Evolutionary conservation across 2,329 filamentous ascomycete species (phyloP).

Genomic region (Hypoxylon sp.): DNA sequence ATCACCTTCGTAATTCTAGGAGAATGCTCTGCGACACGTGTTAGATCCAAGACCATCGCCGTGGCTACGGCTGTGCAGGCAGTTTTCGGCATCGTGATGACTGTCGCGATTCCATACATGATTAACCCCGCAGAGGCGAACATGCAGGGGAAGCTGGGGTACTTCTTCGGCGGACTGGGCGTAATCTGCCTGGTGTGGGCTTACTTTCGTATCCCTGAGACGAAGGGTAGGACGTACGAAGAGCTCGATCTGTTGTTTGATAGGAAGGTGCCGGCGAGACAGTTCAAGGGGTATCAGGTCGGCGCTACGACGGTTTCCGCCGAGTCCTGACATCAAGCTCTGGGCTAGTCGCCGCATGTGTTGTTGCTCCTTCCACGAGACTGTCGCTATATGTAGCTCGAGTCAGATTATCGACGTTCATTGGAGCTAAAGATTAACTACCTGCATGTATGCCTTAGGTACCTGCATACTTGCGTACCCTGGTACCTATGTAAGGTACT

Average conservation of each 20-base stretch:
- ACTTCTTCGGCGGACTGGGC: slow-evolving; percentile 57
- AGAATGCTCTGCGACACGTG: slow-evolving; percentile 60
- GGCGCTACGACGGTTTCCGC: slow-evolving; percentile 34
- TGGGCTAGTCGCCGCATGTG: no score
- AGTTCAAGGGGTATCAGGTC: slow-evolving; percentile 51
- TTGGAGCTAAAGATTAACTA: no score
- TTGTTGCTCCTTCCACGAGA: no score
- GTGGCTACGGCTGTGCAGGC: slow-evolving; percentile 59
- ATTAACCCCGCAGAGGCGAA: slow-evolving; percentile 59
- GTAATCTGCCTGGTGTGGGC: slow-evolving; percentile 55
- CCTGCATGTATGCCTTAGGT: no score
- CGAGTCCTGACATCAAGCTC: slow-evolving; percentile 27
- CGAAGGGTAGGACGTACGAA: slow-evolving; percentile 51
- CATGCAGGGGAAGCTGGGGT: slow-evolving; percentile 58
- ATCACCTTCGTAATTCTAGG: slow-evolving; percentile 67
- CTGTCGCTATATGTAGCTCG: no score
- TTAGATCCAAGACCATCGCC: slow-evolving; percentile 60
- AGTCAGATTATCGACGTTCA: no score
- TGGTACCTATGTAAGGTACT: no score
- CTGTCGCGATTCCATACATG: slow-evolving; percentile 59
- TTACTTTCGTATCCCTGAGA: slow-evolving; percentile 53
- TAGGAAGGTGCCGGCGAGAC: slow-evolving; percentile 49
- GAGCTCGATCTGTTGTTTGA: slow-evolving; percentile 52
- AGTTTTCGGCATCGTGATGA: slow-evolving; percentile 57
- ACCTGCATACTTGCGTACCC: no score